phyloP scores from a whole-genome alignment of 345 rosid species.

The Kandelia obovata region DNA sequence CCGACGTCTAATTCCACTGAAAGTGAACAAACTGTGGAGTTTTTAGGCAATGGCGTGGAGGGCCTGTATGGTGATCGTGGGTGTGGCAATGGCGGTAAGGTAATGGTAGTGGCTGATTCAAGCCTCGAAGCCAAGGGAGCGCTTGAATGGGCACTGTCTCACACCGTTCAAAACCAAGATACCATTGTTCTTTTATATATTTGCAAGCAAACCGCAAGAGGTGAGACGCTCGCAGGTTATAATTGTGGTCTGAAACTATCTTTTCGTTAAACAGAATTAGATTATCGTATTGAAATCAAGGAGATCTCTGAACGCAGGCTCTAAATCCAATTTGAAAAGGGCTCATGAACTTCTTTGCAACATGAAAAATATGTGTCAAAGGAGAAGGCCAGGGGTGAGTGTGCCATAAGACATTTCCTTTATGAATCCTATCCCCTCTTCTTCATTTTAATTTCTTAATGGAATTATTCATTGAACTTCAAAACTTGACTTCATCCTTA shows the following conservation, averaged over 20 bases:
- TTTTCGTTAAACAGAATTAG: background rate
- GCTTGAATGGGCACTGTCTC: conserved; percentile 87
- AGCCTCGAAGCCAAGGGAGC: conserved; percentile 68
- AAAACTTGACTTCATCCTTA: too few relatives aligned
- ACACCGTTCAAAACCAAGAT: conserved; percentile 55
- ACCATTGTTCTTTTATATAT: conserved; percentile 58
- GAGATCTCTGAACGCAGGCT: conserved; percentile 20
- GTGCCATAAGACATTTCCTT: background rate
- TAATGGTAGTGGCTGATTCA: conserved; percentile 83
- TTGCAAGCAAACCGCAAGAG: conserved; percentile 39
- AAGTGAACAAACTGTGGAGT: conserved; percentile 51
- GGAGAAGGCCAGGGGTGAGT: conserved; percentile 71
- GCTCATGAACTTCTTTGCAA: conserved; percentile 48
- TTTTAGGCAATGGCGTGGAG: conserved; percentile 25
- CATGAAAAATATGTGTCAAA: conserved; percentile 58
- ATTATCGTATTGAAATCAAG: background rate
- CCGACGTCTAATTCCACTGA: conserved; percentile 29
- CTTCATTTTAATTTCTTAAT: too few relatives aligned
- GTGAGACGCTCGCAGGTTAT: conserved; percentile 21
- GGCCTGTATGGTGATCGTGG: conserved; percentile 14
- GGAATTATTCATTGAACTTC: too few relatives aligned
- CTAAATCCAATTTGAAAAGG: conserved; percentile 37
- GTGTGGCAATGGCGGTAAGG: conserved; percentile 45
- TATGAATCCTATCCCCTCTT: background rate
- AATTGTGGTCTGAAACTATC: background rate